Conservation (phyloP, 805 yeast species). For the Saccharomycopsis synnaedendra region DNA sequence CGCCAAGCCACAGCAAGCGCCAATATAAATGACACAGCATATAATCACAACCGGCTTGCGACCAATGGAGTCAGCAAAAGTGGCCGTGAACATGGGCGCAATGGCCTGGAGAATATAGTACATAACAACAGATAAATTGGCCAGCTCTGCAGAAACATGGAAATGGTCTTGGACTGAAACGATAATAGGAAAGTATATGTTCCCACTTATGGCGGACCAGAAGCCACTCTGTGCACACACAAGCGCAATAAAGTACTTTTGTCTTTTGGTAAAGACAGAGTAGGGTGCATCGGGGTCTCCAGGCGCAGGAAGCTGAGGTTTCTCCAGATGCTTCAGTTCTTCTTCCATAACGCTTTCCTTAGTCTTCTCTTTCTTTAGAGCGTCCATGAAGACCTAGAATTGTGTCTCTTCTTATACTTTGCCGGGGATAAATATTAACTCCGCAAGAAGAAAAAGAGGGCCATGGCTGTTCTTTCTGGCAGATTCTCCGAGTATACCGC, state of each 20-base stretch:
- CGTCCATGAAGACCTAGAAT: no score
- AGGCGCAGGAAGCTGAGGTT: no score
- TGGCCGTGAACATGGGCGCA: constrained; percentile 46
- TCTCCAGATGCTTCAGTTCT: no score
- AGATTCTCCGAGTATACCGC: no score
- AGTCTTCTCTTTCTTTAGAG: no score
- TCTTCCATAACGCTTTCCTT: no score
- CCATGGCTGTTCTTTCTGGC: no score
- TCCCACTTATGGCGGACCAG: constrained; percentile 62
- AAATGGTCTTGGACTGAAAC: constrained; percentile 45
- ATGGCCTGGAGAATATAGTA: constrained; percentile 62
- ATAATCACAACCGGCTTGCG: constrained; percentile 54
- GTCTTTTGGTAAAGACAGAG: constrained; percentile 6
- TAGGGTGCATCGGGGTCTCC: background rate
- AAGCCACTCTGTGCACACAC: constrained; percentile 24
- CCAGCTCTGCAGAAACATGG: constrained; percentile 40
- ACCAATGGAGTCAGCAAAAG: constrained; percentile 34
- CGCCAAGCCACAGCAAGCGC: constrained; percentile 59
- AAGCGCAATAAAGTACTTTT: constrained; percentile 8
- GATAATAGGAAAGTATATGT: constrained; percentile 74
- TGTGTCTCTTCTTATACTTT: no score
- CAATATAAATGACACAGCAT: constrained; percentile 45
- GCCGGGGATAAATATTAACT: no score
- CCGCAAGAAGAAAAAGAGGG: no score
- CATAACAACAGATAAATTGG: constrained; percentile 68